Conservation (phyloP, 805 yeast species). For the Spathaspora arborariae region DNA sequence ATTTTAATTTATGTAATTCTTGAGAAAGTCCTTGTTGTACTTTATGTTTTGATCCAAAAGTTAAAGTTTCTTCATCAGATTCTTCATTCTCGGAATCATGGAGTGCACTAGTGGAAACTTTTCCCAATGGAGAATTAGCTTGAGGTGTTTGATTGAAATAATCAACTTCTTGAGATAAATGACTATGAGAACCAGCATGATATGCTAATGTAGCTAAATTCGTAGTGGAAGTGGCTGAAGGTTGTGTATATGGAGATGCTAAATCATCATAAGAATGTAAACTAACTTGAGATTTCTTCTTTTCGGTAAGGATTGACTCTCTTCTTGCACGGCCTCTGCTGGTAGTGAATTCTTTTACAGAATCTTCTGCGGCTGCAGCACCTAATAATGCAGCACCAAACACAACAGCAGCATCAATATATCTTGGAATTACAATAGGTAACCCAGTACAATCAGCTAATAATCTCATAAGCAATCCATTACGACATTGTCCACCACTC, state of each 20-base stretch:
- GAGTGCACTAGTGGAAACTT: conserved; percentile 1
- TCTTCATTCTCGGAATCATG: conserved; percentile 31
- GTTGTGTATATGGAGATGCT: conserved; percentile 73
- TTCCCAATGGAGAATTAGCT: background rate
- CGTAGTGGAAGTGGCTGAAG: conserved; percentile 68
- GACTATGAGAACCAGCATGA: conserved; percentile 27
- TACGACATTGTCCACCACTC: conserved; percentile 97
- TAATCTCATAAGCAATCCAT: conserved; percentile 81
- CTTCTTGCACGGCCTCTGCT: conserved; percentile 34
- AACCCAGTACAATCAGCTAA: conserved; percentile 90
- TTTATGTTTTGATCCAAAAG: conserved; percentile 57
- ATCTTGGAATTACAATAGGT: conserved; percentile 89
- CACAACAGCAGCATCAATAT: conserved; percentile 96
- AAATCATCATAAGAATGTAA: conserved; percentile 31
- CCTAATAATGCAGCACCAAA: conserved; percentile 94
- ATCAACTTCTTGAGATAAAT: conserved; percentile 34
- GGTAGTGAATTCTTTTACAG: conserved; percentile 36
- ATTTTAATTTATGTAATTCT: conserved; percentile 33
- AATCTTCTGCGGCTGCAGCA: conserved; percentile 83
- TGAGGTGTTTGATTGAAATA: conserved; percentile 32
- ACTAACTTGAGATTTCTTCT: conserved; percentile 28
- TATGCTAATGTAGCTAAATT: conserved; percentile 51
- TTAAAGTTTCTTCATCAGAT: conserved; percentile 48
- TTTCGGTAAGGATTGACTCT: conserved; percentile 23
- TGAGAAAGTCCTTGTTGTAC: conserved; percentile 51